Evolutionary conservation across 106 monocot genomes (phyloP).

Genomic region (Narthecium ossifragum): DNA sequence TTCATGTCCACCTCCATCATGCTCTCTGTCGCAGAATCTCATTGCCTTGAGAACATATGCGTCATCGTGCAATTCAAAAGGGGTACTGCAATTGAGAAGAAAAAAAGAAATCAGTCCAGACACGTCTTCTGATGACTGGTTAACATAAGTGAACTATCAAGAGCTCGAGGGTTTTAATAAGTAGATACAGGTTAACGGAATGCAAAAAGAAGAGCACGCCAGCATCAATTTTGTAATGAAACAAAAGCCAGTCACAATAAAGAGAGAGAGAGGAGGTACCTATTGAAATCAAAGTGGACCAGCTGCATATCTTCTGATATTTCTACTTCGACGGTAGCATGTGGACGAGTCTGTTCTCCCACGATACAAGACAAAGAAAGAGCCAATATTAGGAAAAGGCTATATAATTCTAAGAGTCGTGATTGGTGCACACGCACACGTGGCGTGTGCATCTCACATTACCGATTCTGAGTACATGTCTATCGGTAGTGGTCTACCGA

Average conservation of each 20-base stretch:
- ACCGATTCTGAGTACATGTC: no score
- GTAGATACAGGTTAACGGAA: background rate
- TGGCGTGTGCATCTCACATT: no score
- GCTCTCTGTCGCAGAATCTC: slow-evolving; percentile 61
- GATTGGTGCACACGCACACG: no score
- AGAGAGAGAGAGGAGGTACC: slow-evolving; percentile 32
- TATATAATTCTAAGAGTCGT: no score
- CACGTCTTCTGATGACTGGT: no score
- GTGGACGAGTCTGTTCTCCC: slow-evolving; percentile 69
- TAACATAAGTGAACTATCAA: no score
- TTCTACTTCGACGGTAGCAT: slow-evolving; percentile 95
- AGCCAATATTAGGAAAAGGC: no score
- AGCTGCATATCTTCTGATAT: slow-evolving; percentile 94
- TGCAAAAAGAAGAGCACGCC: background rate
- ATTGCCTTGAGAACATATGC: slow-evolving; percentile 84
- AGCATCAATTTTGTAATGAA: background rate
- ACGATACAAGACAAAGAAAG: background rate
- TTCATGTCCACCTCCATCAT: slow-evolving; percentile 27
- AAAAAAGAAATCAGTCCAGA: no score
- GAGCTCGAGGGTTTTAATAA: no score
- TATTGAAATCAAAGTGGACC: slow-evolving; percentile 95
- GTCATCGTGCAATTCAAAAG: slow-evolving; percentile 93
- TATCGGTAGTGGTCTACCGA: no score
- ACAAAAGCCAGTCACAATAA: background rate
- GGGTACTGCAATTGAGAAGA: slow-evolving; percentile 61